Conservation (phyloP, 352 stramenopile species). For the Globisporangium parvum region DNA sequence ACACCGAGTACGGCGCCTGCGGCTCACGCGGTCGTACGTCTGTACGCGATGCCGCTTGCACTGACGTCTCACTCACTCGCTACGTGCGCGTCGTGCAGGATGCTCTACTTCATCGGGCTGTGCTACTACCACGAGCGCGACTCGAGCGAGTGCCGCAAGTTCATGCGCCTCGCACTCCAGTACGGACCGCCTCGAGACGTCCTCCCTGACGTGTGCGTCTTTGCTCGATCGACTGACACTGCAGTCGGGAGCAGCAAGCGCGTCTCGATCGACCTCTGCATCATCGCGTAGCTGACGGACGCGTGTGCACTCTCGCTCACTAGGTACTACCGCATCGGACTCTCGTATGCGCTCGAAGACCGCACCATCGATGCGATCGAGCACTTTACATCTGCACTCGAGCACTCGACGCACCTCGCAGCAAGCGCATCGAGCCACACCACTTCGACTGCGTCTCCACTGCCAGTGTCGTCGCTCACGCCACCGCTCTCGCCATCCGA, state of each 20-base stretch:
- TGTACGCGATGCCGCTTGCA: not conserved
- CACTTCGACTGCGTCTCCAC: no score
- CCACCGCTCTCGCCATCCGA: constrained; percentile 3
- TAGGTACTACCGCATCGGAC: constrained; percentile 70
- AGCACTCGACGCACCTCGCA: constrained; percentile 16
- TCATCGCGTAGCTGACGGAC: not conserved
- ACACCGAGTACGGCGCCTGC: constrained; percentile 18
- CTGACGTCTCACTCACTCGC: not conserved
- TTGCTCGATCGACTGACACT: not conserved
- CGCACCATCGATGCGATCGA: constrained; percentile 61
- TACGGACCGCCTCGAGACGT: constrained; percentile 20
- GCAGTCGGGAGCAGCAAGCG: not conserved
- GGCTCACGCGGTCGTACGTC: not conserved
- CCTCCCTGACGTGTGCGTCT: constrained; percentile 55
- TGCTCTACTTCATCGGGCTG: constrained; percentile 61
- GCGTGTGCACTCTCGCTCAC: no score
- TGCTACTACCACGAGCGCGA: constrained; percentile 56
- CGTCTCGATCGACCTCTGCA: no score
- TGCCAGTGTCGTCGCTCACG: not conserved
- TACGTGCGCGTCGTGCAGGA: constrained; percentile 11
- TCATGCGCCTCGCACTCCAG: constrained; percentile 35
- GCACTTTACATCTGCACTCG: constrained; percentile 44
- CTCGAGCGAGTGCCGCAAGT: constrained; percentile 35
- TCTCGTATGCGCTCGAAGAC: constrained; percentile 44
- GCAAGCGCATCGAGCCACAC: no score